A percentile compares a stretch with the other conserved stretches of the same genome.
phyloP scores from a whole-genome alignment of 306 rosid genomes.

The Acacia confusa region DNA sequence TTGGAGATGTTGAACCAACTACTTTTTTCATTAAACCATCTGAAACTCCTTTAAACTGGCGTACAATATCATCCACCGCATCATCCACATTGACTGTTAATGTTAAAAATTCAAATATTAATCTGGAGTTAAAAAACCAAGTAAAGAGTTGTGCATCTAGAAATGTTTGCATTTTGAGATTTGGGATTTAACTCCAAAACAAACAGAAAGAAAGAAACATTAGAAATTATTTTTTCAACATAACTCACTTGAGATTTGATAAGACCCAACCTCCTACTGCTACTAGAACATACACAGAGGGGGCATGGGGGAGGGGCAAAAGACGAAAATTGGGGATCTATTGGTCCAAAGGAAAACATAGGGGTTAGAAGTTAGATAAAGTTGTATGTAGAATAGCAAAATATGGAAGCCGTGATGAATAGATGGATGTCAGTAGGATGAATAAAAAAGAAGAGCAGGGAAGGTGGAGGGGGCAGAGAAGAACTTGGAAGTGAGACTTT shows the following conservation, averaged over 20 bases:
- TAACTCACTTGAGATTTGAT: not conserved
- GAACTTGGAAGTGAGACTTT: too few species aligned
- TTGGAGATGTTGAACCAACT: conserved; percentile 56
- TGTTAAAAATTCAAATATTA: conserved; percentile 19
- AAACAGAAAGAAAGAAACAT: not conserved
- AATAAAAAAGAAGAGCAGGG: too few species aligned
- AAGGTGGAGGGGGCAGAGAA: too few species aligned
- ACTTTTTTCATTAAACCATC: conserved; percentile 83
- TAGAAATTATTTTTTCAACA: not conserved
- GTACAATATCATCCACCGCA: conserved; percentile 92
- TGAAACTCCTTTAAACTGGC: conserved; percentile 96
- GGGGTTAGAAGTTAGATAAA: not conserved
- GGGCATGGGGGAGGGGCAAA: not conserved
- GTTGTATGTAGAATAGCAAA: not conserved
- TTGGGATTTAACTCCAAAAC: conserved; percentile 8
- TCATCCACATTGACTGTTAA: conserved; percentile 91
- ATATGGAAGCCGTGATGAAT: not conserved
- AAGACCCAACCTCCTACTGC: not conserved
- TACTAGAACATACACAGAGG: not conserved
- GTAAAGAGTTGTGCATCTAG: not conserved
- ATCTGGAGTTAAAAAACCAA: conserved; percentile 20
- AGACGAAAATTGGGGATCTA: not conserved
- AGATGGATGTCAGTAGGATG: not conserved
- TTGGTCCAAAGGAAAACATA: not conserved
- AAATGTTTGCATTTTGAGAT: not conserved